phyloP scores from a whole-genome alignment of 176 grass and related monocot genomes.

The Chloris gayana region DNA sequence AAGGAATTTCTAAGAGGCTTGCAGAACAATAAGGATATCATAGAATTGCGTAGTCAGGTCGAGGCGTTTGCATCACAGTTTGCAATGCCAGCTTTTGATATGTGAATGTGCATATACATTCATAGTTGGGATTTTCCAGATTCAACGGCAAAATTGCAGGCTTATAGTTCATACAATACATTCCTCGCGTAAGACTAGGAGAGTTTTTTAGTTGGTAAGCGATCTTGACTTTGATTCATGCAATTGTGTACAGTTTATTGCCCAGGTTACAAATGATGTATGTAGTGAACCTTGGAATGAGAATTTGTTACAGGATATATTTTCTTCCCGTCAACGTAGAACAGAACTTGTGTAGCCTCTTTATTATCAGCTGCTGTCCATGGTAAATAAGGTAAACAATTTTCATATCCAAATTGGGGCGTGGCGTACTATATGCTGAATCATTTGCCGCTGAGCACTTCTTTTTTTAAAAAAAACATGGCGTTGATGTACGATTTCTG shows the following conservation, averaged over 20 bases:
- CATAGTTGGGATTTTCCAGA: conserved; percentile 30
- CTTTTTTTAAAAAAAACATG: neutral
- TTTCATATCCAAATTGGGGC: neutral
- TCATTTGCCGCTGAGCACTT: neutral
- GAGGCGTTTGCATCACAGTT: conserved; percentile 88
- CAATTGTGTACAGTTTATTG: conserved; percentile 49
- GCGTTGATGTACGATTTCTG: neutral
- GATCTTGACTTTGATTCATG: conserved; percentile 28
- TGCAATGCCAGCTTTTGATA: conserved; percentile 90
- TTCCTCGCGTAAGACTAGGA: conserved; percentile 24
- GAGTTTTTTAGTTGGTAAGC: conserved; percentile 24
- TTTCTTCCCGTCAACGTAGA: neutral
- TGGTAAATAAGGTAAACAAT: conserved; percentile 11
- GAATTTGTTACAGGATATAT: conserved; percentile 20
- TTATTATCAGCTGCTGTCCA: neutral
- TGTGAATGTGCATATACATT: conserved; percentile 52
- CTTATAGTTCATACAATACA: neutral
- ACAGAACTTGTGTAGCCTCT: neutral
- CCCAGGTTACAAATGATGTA: conserved; percentile 30
- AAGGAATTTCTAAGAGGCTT: conserved; percentile 83
- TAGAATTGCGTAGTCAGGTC: conserved; percentile 68
- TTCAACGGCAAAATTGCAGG: conserved; percentile 26
- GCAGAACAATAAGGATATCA: conserved; percentile 73
- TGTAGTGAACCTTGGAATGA: conserved; percentile 30
- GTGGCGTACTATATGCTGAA: neutral